A percentile compares a stretch with the other conserved stretches of the same genome.
These are phyloP conservation scores for Dicorynia guianensis DNA, from an alignment of 306 rosid species.

Conservation along the genomic window DNA sequence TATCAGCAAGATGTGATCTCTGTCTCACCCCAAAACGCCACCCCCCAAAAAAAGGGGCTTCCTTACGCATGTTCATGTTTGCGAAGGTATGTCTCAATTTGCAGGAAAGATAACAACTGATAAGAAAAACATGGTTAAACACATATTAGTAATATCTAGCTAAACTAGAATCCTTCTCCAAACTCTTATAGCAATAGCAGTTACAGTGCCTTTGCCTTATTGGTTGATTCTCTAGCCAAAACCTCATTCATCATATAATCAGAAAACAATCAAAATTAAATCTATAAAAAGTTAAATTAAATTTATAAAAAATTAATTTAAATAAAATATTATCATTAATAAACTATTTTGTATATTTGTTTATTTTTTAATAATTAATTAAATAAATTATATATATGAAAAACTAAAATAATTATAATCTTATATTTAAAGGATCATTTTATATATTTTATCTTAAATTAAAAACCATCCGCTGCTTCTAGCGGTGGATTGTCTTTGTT, in stretches of 20 bases:
- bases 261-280: slow-evolving; percentile 15
- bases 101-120: slow-evolving; percentile 14
- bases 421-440: no score
- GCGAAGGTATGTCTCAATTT: not conserved
- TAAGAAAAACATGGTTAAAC: slow-evolving; percentile 24
- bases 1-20: not conserved
- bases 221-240: slow-evolving; percentile 1
- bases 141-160: slow-evolving; percentile 15
- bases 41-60: not conserved
- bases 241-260: slow-evolving; percentile 10
- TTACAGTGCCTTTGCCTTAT: not conserved
- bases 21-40: not conserved
- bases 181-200: slow-evolving; percentile 4
- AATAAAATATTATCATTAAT: no score
- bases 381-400: no score
- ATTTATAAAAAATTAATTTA: no score
- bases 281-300: no score
- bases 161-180: not conserved
- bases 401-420: no score
- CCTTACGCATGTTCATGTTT: not conserved
- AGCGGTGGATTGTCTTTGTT: no score
- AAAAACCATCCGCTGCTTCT: no score
- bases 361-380: no score
- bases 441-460: no score
- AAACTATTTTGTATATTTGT: no score